Percentiles rank a stretch among this genome's conserved stretches.
phyloP scores from a whole-genome alignment of 176 grass and related monocot species.

The Avena eriantha region DNA sequence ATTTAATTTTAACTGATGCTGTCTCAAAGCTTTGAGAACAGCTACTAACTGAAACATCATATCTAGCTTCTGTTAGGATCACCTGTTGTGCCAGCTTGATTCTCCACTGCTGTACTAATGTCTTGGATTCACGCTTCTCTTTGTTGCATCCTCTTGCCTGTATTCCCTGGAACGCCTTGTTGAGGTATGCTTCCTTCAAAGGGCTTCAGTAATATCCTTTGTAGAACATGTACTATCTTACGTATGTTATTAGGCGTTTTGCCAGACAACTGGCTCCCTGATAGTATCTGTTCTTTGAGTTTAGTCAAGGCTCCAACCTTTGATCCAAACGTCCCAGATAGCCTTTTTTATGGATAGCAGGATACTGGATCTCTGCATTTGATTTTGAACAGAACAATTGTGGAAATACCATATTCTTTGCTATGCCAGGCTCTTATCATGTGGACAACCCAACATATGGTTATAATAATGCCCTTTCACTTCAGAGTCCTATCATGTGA shows the following conservation, averaged over 20 bases:
- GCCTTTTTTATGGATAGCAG: not conserved
- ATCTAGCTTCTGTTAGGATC: not conserved
- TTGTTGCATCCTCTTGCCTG: not conserved
- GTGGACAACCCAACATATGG: not conserved
- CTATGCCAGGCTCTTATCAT: not conserved
- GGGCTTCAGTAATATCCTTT: not conserved
- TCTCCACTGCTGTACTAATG: not conserved
- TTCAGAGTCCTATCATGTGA: not conserved
- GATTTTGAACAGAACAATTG: not conserved
- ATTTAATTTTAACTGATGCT: not conserved
- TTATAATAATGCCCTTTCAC: not conserved
- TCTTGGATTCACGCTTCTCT: not conserved
- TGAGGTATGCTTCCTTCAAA: not conserved
- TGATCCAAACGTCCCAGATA: not conserved
- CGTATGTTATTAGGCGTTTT: not conserved
- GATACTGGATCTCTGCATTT: not conserved
- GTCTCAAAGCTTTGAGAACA: not conserved
- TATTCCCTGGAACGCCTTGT: not conserved
- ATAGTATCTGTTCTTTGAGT: not conserved
- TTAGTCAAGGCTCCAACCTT: not conserved
- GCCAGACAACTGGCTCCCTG: not conserved
- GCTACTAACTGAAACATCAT: not conserved
- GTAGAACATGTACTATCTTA: not conserved
- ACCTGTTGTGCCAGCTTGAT: not conserved
- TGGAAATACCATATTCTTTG: not conserved